Evolutionary conservation across 148 eudicot genomes (phyloP).

Genomic region (Drosera capensis): DNA sequence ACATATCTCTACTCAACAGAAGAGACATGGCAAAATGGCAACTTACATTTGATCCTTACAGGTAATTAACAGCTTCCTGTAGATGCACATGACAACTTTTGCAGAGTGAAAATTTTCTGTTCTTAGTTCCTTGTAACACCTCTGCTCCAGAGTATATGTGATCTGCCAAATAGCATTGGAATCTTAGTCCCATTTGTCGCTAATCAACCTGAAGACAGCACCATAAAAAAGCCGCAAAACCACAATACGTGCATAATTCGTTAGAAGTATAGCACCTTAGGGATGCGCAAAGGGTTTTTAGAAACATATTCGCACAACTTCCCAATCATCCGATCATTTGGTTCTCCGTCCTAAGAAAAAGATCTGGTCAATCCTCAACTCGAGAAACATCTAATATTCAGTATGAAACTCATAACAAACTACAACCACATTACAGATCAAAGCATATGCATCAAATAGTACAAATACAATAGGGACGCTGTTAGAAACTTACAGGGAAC

Average conservation of each 20-base stretch:
- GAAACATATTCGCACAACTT: slow-evolving; percentile 94
- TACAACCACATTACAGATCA: no score
- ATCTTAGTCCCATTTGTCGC: slow-evolving; percentile 3
- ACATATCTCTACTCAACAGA: neutral
- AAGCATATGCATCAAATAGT: no score
- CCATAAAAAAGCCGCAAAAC: neutral
- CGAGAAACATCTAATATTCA: neutral
- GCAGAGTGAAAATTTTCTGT: slow-evolving; percentile 45
- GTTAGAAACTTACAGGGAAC: slow-evolving; percentile 39
- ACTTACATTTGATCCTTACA: slow-evolving; percentile 96
- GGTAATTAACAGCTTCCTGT: slow-evolving; percentile 57
- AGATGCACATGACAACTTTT: slow-evolving; percentile 62
- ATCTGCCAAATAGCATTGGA: slow-evolving; percentile 35
- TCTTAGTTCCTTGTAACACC: slow-evolving; percentile 83
- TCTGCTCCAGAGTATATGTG: slow-evolving; percentile 67
- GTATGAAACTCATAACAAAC: neutral
- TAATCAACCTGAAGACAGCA: neutral
- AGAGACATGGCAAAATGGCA: slow-evolving; percentile 1
- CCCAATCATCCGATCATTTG: slow-evolving; percentile 81
- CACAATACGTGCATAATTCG: neutral
- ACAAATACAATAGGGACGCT: neutral
- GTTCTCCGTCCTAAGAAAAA: slow-evolving; percentile 57
- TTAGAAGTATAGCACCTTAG: slow-evolving; percentile 42
- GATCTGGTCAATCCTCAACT: neutral
- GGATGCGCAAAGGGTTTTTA: slow-evolving; percentile 85